A percentile compares a stretch with the other conserved stretches of the same genome.
phyloP scores from a whole-genome alignment of 1,139 yeast species.

The Hyphopichia pseudoburtonii region DNA sequence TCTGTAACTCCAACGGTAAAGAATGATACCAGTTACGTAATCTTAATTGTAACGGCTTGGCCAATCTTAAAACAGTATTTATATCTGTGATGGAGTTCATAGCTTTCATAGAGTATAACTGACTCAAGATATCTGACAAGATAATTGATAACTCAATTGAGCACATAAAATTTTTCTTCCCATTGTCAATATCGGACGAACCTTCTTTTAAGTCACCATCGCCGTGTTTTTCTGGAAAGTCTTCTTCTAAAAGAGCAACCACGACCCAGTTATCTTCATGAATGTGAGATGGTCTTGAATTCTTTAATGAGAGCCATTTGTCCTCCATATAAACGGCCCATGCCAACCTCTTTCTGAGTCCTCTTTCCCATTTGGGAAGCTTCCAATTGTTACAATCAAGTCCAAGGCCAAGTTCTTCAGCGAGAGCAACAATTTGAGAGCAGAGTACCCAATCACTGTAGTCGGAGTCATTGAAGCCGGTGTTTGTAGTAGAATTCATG shows the following conservation, averaged over 20 bases:
- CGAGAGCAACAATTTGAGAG: constrained; percentile 80
- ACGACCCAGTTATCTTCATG: constrained; percentile 71
- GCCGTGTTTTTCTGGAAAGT: constrained; percentile 68
- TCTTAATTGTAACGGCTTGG: constrained; percentile 82
- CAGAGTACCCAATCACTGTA: constrained; percentile 81
- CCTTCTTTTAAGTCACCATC: constrained; percentile 61
- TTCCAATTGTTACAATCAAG: constrained; percentile 86
- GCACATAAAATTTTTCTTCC: constrained; percentile 67
- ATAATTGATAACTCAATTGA: constrained; percentile 69
- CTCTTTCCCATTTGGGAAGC: constrained; percentile 90
- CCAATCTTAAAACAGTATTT: constrained; percentile 65
- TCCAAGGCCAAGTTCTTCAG: constrained; percentile 86
- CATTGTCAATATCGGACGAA: constrained; percentile 69
- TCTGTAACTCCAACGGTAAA: constrained; percentile 67
- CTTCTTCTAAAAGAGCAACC: constrained; percentile 61
- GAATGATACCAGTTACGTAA: constrained; percentile 84
- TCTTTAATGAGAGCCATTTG: constrained; percentile 79
- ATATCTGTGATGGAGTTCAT: constrained; percentile 56
- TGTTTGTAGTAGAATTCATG: not conserved
- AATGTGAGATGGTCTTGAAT: constrained; percentile 78
- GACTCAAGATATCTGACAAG: constrained; percentile 67
- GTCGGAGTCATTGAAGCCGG: constrained; percentile 36
- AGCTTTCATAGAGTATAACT: constrained; percentile 70
- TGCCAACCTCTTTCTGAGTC: constrained; percentile 76
- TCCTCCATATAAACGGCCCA: constrained; percentile 94